A percentile compares a stretch with the other conserved stretches of the same genome.
Evolutionary conservation across 2,329 filamentous ascomycete species (phyloP).

Genomic region (Emericellopsis atlantica): DNA sequence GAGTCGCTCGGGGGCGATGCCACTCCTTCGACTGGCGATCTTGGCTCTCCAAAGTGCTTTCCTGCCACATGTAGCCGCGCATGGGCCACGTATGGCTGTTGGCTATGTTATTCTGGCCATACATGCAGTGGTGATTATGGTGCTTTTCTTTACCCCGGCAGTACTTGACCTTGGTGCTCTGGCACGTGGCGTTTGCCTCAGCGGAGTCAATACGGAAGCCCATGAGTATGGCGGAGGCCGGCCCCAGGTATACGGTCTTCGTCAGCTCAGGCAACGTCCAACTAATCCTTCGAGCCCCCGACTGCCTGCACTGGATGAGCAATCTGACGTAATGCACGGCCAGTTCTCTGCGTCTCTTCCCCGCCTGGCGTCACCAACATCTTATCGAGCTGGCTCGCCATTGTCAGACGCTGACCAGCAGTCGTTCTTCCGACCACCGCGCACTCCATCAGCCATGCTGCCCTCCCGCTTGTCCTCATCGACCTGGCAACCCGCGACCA

Average conservation of each 20-base stretch:
- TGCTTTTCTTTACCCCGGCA: background rate
- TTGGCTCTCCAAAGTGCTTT: constrained; percentile 26
- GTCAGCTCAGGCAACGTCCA: background rate
- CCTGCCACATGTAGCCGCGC: constrained; percentile 47
- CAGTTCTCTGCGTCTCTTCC: background rate
- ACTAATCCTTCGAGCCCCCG: background rate
- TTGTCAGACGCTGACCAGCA: background rate
- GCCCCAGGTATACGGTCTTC: background rate
- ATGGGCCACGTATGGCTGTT: constrained; percentile 51
- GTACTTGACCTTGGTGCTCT: background rate
- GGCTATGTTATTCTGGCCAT: constrained; percentile 56
- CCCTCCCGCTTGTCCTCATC: background rate
- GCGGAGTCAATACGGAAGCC: no score
- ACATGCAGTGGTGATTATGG: constrained; percentile 40
- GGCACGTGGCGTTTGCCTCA: no score
- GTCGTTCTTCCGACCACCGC: background rate
- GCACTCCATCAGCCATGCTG: background rate
- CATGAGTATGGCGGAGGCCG: background rate
- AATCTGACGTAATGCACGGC: background rate
- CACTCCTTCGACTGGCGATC: constrained; percentile 33
- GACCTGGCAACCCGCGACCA: background rate
- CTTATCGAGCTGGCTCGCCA: background rate
- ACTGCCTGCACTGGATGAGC: background rate
- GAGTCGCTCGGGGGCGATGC: constrained; percentile 57
- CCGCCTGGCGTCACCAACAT: background rate